Percentiles rank a stretch among this genome's conserved stretches.
Evolutionary conservation across 805 yeast genomes (phyloP).

Genomic region (Wickerhamiella lipophila): DNA sequence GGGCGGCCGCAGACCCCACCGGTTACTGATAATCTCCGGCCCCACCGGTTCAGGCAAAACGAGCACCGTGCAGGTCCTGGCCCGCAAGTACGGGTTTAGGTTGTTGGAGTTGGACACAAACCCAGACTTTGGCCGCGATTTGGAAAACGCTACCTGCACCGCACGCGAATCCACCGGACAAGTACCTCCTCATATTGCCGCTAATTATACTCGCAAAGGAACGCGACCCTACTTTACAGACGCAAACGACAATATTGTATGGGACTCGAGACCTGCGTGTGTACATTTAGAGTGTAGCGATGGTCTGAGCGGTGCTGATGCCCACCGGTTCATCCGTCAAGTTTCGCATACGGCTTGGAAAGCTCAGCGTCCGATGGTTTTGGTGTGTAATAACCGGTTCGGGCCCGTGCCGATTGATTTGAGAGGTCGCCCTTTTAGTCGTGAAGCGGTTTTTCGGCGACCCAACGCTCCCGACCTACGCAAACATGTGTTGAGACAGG

Average conservation of each 20-base stretch:
- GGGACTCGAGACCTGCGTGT: conserved; percentile 13
- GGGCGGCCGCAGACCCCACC: conserved; percentile 19
- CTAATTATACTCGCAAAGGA: not conserved
- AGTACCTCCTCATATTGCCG: not conserved
- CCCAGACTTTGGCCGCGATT: not conserved
- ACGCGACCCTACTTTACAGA: conserved; percentile 1
- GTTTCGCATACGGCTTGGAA: not conserved
- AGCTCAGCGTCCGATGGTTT: conserved; percentile 7
- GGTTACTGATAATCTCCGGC: conserved; percentile 67
- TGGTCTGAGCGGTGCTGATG: conserved; percentile 5
- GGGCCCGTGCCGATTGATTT: conserved; percentile 3
- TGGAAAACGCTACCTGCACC: conserved; percentile 3
- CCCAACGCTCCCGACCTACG: conserved; percentile 4
- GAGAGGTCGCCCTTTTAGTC: not conserved
- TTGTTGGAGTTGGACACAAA: not conserved
- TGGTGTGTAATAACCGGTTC: conserved; percentile 3
- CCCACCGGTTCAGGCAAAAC: conserved; percentile 76
- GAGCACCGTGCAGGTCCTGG: conserved; percentile 65
- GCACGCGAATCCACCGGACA: conserved; percentile 7
- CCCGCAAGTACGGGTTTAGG: conserved; percentile 8
- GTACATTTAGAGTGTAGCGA: conserved; percentile 11
- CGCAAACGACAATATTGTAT: not conserved
- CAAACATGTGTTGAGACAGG: not conserved
- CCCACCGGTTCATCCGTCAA: not conserved
- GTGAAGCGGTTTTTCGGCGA: conserved; percentile 2